phyloP scores from a whole-genome alignment of 106 monocot genomes.

The Dendrobium officinale region DNA sequence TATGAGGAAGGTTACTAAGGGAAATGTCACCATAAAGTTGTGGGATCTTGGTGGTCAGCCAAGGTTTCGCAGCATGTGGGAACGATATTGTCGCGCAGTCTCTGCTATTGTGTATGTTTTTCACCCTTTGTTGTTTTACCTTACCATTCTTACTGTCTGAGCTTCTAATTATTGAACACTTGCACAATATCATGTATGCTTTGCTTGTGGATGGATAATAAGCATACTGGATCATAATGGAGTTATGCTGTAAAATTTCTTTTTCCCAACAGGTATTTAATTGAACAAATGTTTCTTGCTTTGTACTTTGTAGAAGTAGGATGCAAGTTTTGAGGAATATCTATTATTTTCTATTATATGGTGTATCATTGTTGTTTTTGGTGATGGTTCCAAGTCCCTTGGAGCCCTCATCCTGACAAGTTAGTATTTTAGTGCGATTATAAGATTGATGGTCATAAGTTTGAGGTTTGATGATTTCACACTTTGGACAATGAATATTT shows the following conservation, averaged over 20 bases:
- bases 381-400: not conserved
- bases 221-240: not conserved
- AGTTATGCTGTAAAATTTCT: not conserved
- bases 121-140: not conserved
- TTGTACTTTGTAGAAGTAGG: not conserved
- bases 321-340: not conserved
- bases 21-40: conserved; percentile 93
- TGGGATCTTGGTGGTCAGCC: conserved; percentile 99
- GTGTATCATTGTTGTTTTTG: not conserved
- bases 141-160: not conserved
- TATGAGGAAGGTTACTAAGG: conserved; percentile 95
- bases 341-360: not conserved
- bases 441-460: not conserved
- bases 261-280: not conserved
- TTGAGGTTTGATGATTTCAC: not conserved
- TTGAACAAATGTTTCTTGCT: too few species aligned
- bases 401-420: not conserved
- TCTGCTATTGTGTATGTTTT: conserved; percentile 92
- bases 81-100: conserved; percentile 92
- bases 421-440: not conserved
- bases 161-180: not conserved
- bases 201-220: not conserved
- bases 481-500: too few species aligned
- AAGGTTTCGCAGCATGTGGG: conserved; percentile 98
- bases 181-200: not conserved